Base-by-base conservation (phyloP, 305 asterid species). In the Petunia hybrid region DNA sequence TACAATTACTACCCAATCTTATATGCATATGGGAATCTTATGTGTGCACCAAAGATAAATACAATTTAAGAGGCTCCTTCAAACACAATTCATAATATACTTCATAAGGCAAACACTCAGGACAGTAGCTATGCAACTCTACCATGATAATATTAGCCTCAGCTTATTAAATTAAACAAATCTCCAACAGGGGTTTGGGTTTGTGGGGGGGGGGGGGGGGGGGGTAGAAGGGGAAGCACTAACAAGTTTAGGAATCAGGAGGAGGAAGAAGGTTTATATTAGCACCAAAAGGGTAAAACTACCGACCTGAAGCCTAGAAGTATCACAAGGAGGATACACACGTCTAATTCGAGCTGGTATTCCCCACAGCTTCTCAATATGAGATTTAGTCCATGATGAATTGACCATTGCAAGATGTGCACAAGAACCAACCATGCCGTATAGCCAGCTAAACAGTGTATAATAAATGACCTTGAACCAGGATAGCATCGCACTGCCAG, bases 271-370 rank as follows among this genome's bases (percentile, higher is more conserved):
- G 53, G 77, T 39, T 31, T 53, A 38, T 39, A 64, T 38, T 69
- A 61, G 31, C 59, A 77, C 66, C 80, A 70, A 74, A 67, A 66
- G 61, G 38, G 80, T 35, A 12, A 64, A 77, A 64, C 70, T 61
- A 63, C 85, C 82, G 73, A 95, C 97, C 98, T 93, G 98, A 80
- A 96, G 98, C 74, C 94, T 88, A 76, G 93, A 93, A 80, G 98
- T 92, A 83, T 96, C 97, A 85, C 99, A 94, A 68, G 98, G 98
- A 90, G 99, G 99, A 86, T 92, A 94, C 60, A 93, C 94, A 76
- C 89, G 88, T 88, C 87, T 92, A 77, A 90, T 92, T 69, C 91
- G 92, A 86, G 85, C 86, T 79, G 97, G 84, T 81, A 91, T 94
- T 42, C 97, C 96, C 98, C 99, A 96, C 78, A 94, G 91, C 89